Conservation (phyloP, 495 filamentous ascomycete species). For the Penicillium angulare region DNA sequence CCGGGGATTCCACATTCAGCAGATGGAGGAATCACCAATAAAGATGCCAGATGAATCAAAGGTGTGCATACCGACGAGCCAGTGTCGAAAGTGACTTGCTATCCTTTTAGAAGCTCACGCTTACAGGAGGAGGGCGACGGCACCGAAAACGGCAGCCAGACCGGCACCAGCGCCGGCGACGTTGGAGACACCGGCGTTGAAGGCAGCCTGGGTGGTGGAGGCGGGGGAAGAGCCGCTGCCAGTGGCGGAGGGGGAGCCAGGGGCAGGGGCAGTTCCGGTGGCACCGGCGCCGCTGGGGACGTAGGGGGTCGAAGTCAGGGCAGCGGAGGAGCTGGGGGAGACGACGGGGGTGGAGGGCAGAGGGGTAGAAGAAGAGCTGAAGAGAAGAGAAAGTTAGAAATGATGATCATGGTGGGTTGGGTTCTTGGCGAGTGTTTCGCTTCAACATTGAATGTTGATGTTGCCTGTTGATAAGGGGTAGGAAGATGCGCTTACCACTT, state of each 20-base stretch:
- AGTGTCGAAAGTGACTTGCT: background rate
- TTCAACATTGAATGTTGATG: background rate
- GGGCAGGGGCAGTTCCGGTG: conserved; percentile 29
- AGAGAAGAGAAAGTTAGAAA: background rate
- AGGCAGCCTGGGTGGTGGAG: conserved; percentile 49
- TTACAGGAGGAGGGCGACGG: conserved; percentile 75
- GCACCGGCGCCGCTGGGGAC: conserved; percentile 31
- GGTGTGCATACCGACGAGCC: background rate
- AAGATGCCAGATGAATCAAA: background rate
- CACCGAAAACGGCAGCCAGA: conserved; percentile 72
- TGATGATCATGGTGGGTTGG: conserved; percentile 5
- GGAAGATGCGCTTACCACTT: conserved; percentile 52
- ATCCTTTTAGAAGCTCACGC: conserved; percentile 2
- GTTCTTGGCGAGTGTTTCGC: background rate
- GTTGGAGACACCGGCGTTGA: conserved; percentile 50
- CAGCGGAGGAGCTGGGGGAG: conserved; percentile 20
- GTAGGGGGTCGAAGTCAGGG: conserved; percentile 45
- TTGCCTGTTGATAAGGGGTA: conserved; percentile 5
- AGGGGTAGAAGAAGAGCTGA: conserved; percentile 26
- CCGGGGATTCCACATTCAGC: conserved; percentile 2
- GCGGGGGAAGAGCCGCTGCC: conserved; percentile 36
- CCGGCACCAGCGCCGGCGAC: conserved; percentile 61
- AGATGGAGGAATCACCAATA: conserved; percentile 2
- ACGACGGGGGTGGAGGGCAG: conserved; percentile 8
- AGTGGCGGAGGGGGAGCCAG: conserved; percentile 16